Percentiles rank a stretch among this genome's conserved stretches.
These are phyloP conservation scores for Fusarium pseudocircinatum DNA, from an alignment of 2,329 filamentous ascomycete species.

Conservation along the genomic window DNA sequence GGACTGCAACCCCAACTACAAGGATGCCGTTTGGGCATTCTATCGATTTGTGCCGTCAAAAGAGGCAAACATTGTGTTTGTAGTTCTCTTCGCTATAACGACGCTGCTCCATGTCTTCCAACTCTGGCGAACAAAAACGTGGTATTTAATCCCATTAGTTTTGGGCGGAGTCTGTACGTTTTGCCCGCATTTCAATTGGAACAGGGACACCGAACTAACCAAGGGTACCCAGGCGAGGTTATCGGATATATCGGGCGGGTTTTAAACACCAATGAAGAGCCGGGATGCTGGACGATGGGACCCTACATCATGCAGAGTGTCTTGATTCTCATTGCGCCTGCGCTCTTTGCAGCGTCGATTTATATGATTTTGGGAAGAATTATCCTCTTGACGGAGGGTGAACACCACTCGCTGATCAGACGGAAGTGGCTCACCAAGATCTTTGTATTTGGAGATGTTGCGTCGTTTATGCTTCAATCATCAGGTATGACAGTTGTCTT, in stretches of 20 bases:
- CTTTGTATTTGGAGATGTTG: constrained; percentile 62
- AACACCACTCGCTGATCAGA: constrained; percentile 53
- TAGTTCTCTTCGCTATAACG: constrained; percentile 37
- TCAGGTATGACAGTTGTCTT: not conserved
- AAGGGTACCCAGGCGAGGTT: constrained; percentile 32
- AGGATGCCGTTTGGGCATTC: constrained; percentile 36
- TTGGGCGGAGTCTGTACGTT: constrained; percentile 36
- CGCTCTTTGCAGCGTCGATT: constrained; percentile 57
- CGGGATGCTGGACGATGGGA: constrained; percentile 48
- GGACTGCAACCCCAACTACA: constrained; percentile 37
- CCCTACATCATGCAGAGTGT: constrained; percentile 54
- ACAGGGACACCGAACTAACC: not conserved
- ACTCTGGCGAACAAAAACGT: constrained; percentile 39
- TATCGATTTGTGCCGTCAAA: constrained; percentile 41
- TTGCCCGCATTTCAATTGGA: not conserved
- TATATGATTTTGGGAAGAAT: constrained; percentile 59
- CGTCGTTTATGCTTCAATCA: constrained; percentile 53
- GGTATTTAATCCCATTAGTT: constrained; percentile 41
- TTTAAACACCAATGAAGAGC: constrained; percentile 51
- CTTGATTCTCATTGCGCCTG: constrained; percentile 52
- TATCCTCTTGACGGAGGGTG: constrained; percentile 50
- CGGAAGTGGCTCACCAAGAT: constrained; percentile 59
- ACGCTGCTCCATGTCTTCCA: constrained; percentile 38
- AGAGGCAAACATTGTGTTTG: constrained; percentile 34
- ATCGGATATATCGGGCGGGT: constrained; percentile 59